These are phyloP conservation scores for Calocera cornea DNA, from an alignment of 768 basidiomycete species.

Conservation along the genomic window DNA sequence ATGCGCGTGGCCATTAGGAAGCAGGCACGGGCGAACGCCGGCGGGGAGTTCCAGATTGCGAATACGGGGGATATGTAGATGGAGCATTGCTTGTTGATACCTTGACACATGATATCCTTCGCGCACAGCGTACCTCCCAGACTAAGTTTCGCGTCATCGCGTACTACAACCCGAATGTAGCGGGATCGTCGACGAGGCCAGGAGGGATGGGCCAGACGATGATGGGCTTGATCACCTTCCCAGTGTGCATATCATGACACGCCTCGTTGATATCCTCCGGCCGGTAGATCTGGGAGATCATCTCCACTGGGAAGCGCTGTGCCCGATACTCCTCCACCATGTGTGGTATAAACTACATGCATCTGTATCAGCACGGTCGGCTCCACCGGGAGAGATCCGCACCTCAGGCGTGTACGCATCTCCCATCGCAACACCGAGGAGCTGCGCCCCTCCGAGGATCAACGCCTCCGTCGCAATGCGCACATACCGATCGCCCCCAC, in stretches of 20 bases:
- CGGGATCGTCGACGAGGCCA: not conserved
- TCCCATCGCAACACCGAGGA: not conserved
- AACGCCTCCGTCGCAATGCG: not conserved
- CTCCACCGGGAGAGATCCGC: conserved; percentile 3
- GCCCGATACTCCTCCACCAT: conserved; percentile 9
- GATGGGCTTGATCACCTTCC: conserved; percentile 14
- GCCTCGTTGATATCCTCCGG: conserved; percentile 9
- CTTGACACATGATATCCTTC: not conserved
- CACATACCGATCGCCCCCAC: not conserved
- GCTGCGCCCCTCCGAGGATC: not conserved
- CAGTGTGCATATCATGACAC: conserved; percentile 7
- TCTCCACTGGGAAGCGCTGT: conserved; percentile 12
- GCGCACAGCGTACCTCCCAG: no score
- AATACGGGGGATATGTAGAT: not conserved
- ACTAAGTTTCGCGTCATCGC: no score
- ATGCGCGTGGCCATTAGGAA: not conserved
- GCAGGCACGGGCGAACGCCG: not conserved
- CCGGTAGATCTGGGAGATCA: conserved; percentile 9
- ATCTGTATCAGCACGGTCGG: conserved; percentile 5
- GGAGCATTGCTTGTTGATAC: not conserved
- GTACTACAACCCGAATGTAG: no score
- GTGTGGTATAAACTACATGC: conserved; percentile 9
- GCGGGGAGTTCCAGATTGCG: not conserved
- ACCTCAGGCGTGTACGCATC: conserved; percentile 5
- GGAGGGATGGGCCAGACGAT: conserved; percentile 11